Base-by-base conservation (phyloP, 2,329 filamentous ascomycete genomes). In the Cryphonectria parasitica region DNA sequence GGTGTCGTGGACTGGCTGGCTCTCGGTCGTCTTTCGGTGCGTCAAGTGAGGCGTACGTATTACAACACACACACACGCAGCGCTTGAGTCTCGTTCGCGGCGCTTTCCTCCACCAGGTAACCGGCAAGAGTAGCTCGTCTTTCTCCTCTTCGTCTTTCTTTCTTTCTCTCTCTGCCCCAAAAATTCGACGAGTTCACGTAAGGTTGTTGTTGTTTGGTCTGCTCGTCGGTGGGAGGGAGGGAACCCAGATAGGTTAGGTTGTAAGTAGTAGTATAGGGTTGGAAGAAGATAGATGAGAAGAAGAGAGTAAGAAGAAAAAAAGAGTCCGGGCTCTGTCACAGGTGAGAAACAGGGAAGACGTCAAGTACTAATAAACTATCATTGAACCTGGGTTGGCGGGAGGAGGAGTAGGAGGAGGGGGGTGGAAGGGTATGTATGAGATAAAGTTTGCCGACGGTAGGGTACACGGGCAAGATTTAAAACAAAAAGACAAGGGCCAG, bases 401-500 rank as follows among this genome's bases (percentile, higher is more conserved):
- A 34, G 54, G 54, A 17, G 54, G 28, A 63, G 67, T 34, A 56
- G 60, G 52, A 58, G 54, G 34, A 63, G 67, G 69, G 64, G 52
- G 31, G 41, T 43, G 66, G 49, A 22, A 61, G 28, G 52, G 69
- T 36, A 66, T 64, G 43, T 36, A 66, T 64, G 43, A 69, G 64
- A 64, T 63, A 61, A 69, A 64, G 70, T 60, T 61, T 71, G 67
- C 64, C 67, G 67, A 61, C 58, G 60, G 63, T 56, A 70, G 66
- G 70, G 65, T 66, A 67, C 68, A 70, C 52, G 61, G 64, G 60
- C 52, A 70, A 65, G 68, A 70, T 68, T 70, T 72, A 61, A 64
- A 68, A 71, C 54, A 72, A 72, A 69, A 72, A 69, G 60, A 67
- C 66, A 62, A 72, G 61, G 65, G 68, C 66, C 66, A 70, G 64